These are phyloP conservation scores for Saccharomycopsis hybrid DNA, from an alignment of 1,139 yeast genomes.

Conservation along the genomic window DNA sequence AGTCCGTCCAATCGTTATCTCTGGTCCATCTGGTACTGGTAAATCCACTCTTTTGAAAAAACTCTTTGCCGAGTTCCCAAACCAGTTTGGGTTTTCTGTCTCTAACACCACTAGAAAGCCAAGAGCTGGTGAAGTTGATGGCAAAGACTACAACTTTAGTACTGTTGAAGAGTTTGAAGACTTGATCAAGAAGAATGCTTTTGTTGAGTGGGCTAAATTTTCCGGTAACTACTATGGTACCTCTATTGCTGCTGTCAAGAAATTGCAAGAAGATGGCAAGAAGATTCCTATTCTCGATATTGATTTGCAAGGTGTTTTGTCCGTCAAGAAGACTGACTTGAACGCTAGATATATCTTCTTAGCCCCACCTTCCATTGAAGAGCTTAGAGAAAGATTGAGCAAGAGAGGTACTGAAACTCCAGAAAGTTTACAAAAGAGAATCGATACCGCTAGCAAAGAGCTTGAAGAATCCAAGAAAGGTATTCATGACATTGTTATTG, in stretches of 20 bases:
- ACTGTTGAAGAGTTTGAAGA: conserved; percentile 72
- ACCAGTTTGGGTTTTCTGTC: conserved; percentile 85
- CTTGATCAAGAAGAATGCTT: conserved; percentile 65
- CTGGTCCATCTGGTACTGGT: conserved; percentile 98
- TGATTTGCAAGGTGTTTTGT: conserved; percentile 97
- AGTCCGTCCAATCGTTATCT: conserved; percentile 84
- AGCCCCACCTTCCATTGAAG: conserved; percentile 88
- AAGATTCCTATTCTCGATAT: conserved; percentile 84
- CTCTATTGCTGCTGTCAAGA: conserved; percentile 74
- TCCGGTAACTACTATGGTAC: conserved; percentile 98
- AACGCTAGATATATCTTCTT: conserved; percentile 82
- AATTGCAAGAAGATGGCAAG: conserved; percentile 48
- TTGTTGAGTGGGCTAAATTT: conserved; percentile 97
- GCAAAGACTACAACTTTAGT: conserved; percentile 82
- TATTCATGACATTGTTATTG: conserved; percentile 83
- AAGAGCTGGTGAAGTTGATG: conserved; percentile 85
- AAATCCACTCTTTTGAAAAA: conserved; percentile 89
- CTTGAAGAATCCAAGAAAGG: conserved; percentile 84
- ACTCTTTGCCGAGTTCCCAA: conserved; percentile 85
- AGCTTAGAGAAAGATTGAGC: conserved; percentile 62
- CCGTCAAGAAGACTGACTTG: conserved; percentile 75
- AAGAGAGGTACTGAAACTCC: conserved; percentile 93
- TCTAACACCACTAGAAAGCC: conserved; percentile 91
- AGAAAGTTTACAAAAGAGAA: conserved; percentile 76
- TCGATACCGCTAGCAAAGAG: conserved; percentile 82